phyloP scores from a whole-genome alignment of 352 stramenopile species.

The Phytophthora constricta region DNA sequence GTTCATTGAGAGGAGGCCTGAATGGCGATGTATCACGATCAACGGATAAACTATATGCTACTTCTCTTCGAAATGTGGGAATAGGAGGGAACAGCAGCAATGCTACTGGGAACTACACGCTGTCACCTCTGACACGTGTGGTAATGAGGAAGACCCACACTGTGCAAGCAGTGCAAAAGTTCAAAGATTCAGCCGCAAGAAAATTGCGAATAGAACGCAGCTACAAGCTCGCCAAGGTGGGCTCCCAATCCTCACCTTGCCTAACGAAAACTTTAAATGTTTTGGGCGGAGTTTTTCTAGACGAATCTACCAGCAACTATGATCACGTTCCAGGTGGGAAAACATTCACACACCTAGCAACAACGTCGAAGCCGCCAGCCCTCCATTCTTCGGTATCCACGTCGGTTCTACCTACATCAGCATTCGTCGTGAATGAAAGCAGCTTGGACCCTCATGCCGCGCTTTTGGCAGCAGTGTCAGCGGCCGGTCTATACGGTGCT shows the following conservation, averaged over 20 bases:
- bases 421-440: neutral
- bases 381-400: conserved; percentile 20
- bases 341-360: neutral
- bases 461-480: conserved; percentile 38
- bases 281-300: neutral
- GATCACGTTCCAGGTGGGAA: conserved; percentile 8
- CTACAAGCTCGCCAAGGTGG: conserved; percentile 22
- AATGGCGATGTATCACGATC: conserved; percentile 1
- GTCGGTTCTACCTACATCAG: conserved; percentile 2
- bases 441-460: conserved; percentile 23
- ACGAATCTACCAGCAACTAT: neutral
- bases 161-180: conserved; percentile 48
- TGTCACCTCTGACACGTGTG: conserved; percentile 53
- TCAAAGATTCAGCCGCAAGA: conserved; percentile 34
- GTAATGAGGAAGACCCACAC: conserved; percentile 54
- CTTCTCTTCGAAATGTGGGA: conserved; percentile 6
- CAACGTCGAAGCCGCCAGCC: conserved; percentile 10
- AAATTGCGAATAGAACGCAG: conserved; percentile 21
- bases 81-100: neutral
- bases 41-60: conserved; percentile 3
- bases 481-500: conserved; percentile 42
- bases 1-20: neutral
- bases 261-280: conserved; percentile 10
- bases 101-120: conserved; percentile 16
- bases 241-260: conserved; percentile 29